Evolutionary conservation across 441 rosid species (phyloP).

Genomic region (Pelargonium myrrhifolium): DNA sequence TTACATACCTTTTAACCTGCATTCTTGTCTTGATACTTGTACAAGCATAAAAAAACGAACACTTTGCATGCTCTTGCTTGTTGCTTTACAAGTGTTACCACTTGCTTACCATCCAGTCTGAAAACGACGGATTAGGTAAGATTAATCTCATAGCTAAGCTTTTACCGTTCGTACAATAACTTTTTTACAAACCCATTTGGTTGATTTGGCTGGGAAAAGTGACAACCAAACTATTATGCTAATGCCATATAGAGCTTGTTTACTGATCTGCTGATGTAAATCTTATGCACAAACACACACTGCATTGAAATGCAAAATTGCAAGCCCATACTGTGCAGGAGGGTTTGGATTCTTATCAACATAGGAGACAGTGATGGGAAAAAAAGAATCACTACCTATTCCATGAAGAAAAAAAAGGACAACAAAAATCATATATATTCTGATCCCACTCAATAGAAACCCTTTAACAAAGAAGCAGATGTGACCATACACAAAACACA

Average conservation of each 20-base stretch:
- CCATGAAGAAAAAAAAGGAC: background rate
- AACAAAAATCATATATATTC: slow-evolving; percentile 27
- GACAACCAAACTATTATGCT: slow-evolving; percentile 8
- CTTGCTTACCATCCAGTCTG: background rate
- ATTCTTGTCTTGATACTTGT: background rate
- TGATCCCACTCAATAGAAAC: slow-evolving; percentile 28
- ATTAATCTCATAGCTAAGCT: too few species aligned
- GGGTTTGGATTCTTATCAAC: slow-evolving; percentile 39
- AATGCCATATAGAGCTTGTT: slow-evolving; percentile 1
- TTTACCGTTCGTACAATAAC: background rate
- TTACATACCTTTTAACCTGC: background rate
- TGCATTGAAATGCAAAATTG: slow-evolving; percentile 1
- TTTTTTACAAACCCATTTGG: background rate
- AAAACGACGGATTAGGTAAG: too few species aligned
- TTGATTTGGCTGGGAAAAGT: slow-evolving; percentile 21
- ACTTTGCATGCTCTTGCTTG: background rate
- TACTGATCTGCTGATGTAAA: slow-evolving; percentile 17
- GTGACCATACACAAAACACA: slow-evolving; percentile 25
- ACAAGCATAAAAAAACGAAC: background rate
- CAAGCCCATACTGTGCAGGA: slow-evolving; percentile 22
- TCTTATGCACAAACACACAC: background rate
- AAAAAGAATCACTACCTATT: slow-evolving; percentile 28
- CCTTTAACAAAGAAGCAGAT: slow-evolving; percentile 26
- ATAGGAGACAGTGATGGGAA: slow-evolving; percentile 31
- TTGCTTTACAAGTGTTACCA: background rate